Base-by-base conservation (phyloP, 2,329 filamentous ascomycete species). In the Stylonectria norvegica region DNA sequence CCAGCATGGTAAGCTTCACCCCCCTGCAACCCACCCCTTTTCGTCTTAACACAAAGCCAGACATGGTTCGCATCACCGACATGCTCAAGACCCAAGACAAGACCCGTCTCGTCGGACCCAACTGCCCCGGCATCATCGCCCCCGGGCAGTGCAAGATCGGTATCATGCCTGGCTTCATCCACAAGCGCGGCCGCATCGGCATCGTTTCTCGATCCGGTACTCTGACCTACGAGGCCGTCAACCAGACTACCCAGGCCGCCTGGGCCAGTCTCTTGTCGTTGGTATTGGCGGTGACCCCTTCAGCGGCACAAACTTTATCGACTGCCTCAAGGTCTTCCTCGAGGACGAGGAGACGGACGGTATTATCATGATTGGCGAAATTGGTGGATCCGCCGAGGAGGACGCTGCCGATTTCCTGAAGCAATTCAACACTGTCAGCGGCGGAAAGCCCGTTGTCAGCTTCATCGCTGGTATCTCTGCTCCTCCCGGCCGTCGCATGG, bases 331-430 rank as follows among this genome's bases (percentile, higher is more conserved):
- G 65, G 89, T 97, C 65, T 98, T 98, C 82, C 81, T 95, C 59
- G 78, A 94, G 69, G 93, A 98, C 68, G 79, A 85, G 67, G 89
- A 95, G 75, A 98, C 93, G 27, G 93, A 98, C 66, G 93, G 93
- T 65, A 96, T 98, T 73, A 96, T 98, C 75, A 96, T 98, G 93
- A 97, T 98, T 67, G 93, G 93, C 65, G 93, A 97, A 76, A 97
- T 98, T 66, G 93, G 93, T 71, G 93, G 93, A 50, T 88, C 86
- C 46, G 93, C 93, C 45, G 93, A 98, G 76, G 93, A 98, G 75
- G 93, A 98, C 61, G 93, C 93, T 27, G 91, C 93, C 60, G 93
- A 97, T 61, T 98, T 94, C 79, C 74, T 97, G 65, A 89, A 86
- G 76, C 76, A 82, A 66, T 81, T 93, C 78, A 97, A 98, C 80